Conservation (phyloP, 2,329 filamentous ascomycete species). For the Fusarium zealandicum region DNA sequence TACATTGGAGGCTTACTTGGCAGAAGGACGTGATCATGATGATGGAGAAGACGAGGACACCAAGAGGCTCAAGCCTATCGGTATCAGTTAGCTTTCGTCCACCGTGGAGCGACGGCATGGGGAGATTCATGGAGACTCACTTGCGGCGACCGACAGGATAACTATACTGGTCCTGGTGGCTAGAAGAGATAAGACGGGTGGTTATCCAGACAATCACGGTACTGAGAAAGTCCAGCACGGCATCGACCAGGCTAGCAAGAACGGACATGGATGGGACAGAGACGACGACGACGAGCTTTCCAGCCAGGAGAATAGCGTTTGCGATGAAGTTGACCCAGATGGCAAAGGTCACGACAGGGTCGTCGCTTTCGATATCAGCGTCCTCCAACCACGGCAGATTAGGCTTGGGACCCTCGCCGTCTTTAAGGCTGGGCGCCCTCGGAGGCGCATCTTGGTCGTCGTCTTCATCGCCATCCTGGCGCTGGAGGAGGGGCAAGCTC, state of each 20-base stretch:
- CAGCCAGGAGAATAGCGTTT: conserved; percentile 75
- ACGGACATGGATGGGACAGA: conserved; percentile 84
- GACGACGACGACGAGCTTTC: conserved; percentile 79
- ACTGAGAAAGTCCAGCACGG: conserved; percentile 79
- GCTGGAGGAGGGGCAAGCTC: conserved; percentile 68
- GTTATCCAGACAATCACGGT: conserved; percentile 84
- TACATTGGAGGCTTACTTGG: conserved; percentile 76
- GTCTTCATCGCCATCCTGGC: conserved; percentile 55
- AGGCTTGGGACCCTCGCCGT: conserved; percentile 52
- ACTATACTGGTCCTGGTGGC: conserved; percentile 74
- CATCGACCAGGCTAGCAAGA: conserved; percentile 80
- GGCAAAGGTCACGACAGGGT: conserved; percentile 80
- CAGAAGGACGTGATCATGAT: conserved; percentile 88
- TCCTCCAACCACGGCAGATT: conserved; percentile 77
- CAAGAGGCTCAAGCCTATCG: conserved; percentile 74
- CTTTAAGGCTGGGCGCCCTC: conserved; percentile 35
- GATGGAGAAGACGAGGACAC: conserved; percentile 81
- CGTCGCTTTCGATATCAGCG: conserved; percentile 73
- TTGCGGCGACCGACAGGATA: conserved; percentile 79
- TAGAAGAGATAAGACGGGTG: conserved; percentile 70
- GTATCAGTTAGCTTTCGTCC: conserved; percentile 27
- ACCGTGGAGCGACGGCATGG: not conserved
- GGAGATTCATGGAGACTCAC: conserved; percentile 41
- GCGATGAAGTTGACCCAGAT: conserved; percentile 87
- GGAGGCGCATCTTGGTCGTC: conserved; percentile 43